Conservation (phyloP, 306 rosid genomes). For the Glycine latifolia region DNA sequence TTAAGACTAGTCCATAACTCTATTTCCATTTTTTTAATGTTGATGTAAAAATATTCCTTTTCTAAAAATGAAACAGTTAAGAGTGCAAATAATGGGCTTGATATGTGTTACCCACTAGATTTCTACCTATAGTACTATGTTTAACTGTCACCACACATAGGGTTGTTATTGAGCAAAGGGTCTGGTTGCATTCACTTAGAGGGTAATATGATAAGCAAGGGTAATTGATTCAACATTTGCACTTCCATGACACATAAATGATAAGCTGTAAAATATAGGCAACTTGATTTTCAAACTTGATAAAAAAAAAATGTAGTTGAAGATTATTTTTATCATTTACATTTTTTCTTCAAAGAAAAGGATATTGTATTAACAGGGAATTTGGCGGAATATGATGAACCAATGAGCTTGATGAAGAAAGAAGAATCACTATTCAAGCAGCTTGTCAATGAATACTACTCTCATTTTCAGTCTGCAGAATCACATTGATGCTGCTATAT, state of each 20-base stretch:
- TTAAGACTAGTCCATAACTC: neutral
- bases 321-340: neutral
- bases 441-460: conserved; percentile 82
- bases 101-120: neutral
- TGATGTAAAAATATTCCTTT: neutral
- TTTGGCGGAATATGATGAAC: conserved; percentile 76
- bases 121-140: neutral
- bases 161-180: neutral
- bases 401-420: conserved; percentile 62
- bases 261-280: neutral
- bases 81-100: neutral
- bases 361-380: conserved; percentile 55
- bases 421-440: conserved; percentile 68
- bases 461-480: conserved; percentile 66
- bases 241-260: neutral
- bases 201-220: neutral
- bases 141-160: no score
- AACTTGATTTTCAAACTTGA: neutral
- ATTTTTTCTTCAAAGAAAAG: neutral
- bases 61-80: neutral
- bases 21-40: neutral
- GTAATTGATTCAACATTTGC: neutral
- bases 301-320: neutral
- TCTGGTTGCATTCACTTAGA: no score
- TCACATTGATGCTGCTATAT: conserved; percentile 45